Evolutionary conservation across 768 basidiomycete genomes (phyloP), one percentile per base, ranked within the genome.

Genomic region (Serendipita vermifera): DNA sequence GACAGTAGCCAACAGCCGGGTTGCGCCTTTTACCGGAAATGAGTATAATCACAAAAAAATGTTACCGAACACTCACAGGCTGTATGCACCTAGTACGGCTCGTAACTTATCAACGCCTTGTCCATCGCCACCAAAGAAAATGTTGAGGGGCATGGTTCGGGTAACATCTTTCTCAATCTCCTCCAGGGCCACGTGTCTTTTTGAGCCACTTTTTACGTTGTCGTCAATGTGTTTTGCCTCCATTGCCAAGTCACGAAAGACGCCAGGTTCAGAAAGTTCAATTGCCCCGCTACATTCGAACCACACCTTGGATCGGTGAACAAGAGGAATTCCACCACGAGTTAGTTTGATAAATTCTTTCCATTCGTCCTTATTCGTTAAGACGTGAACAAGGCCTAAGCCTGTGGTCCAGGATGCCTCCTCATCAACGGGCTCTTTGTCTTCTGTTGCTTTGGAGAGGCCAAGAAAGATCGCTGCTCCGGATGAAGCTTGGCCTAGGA

Each of bases 151-250:
- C 85, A 94, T 85, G 63, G 92, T 87, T 75, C 85, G 69, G 59
- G 85, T 83, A 0, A 91, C 85, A 64, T 98, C 94, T 70, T 98
- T 97, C 72, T 97, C 96, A 58, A 99, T 98, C 70, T 99, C 96
- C 38, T 69, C 73, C 31, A 71, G 43, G 24, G 69, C 64, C 3
- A 68, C 66, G 38, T 65, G 22, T 29, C 65, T 9, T 62, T 60
- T 33, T 67, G 67, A n/a, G 61, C 62, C 7, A 61, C 62, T 26
- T 62, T 62, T 38, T 71, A 70, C 5, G 64, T 64, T 2, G 64
- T 15, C 17, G 35, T 48, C 33, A 5, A 32, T 15, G 1, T 68
- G 73, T 27, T 74, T 69, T 7, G 65, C 68, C 59, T 76, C 73
- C 4, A 72, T 76, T n/a, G 96, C 72, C 57, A 97, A 68, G 65